phyloP scores from a whole-genome alignment of 768 basidiomycete genomes.

The Rhodotorula babjevae region DNA sequence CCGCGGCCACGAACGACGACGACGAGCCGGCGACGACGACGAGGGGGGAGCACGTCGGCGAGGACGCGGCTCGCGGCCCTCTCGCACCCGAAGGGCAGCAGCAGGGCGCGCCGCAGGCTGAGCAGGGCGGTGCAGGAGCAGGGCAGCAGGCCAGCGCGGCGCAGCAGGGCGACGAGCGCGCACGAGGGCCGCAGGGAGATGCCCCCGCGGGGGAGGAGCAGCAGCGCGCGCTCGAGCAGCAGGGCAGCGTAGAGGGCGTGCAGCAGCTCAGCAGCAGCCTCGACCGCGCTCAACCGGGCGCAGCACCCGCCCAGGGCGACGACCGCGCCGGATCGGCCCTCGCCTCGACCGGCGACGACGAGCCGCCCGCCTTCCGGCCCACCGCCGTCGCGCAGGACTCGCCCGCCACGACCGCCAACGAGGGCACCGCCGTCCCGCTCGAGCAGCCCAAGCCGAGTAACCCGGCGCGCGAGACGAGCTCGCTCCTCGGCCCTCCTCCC shows the following conservation, averaged over 20 bases:
- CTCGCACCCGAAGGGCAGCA: neutral
- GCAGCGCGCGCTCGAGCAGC: too few species aligned
- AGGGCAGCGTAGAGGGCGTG: too few species aligned
- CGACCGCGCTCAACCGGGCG: too few species aligned
- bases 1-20: neutral
- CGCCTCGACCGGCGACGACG: neutral
- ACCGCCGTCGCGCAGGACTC: neutral
- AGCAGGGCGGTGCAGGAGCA: neutral
- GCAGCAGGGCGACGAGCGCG: too few species aligned
- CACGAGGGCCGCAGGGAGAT: too few species aligned
- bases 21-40: neutral
- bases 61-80: neutral
- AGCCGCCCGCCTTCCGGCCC: neutral
- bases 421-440: neutral
- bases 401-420: neutral
- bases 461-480: neutral
- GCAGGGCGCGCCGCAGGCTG: neutral
- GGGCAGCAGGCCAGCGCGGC: too few species aligned
- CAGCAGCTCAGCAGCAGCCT: too few species aligned
- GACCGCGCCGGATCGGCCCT: too few species aligned
- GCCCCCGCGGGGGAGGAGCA: too few species aligned
- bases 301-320: too few species aligned
- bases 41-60: neutral
- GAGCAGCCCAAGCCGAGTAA: conserved; percentile 9
- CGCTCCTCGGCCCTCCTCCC: neutral